A percentile compares a stretch with the other conserved stretches of the same genome.
phyloP scores from a whole-genome alignment of 192 early-diverging fungal genomes.

The Neocallimastix lanati region DNA sequence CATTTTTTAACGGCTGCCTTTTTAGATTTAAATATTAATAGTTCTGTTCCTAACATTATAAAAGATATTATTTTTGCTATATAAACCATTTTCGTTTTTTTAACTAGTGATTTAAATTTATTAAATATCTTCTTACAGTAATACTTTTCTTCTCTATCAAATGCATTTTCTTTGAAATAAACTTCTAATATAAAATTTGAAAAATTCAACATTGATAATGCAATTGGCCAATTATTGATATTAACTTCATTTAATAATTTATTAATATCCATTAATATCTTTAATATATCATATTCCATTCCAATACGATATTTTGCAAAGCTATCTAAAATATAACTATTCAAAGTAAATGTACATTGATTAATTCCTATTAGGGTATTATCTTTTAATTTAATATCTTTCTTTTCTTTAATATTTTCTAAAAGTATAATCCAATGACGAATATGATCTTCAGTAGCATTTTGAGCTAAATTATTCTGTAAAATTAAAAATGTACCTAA shows the following conservation, averaged over 20 bases:
- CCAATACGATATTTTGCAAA: background rate
- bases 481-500: background rate
- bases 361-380: background rate
- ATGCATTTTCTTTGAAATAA: background rate
- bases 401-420: background rate
- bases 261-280: background rate
- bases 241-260: background rate
- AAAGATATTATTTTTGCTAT: background rate
- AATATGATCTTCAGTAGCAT: background rate
- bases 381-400: background rate
- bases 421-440: background rate
- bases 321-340: background rate
- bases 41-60: background rate
- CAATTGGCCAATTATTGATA: background rate
- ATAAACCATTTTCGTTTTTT: background rate
- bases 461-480: background rate
- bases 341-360: background rate
- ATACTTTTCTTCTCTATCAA: background rate
- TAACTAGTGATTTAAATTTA: background rate
- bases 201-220: background rate
- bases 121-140: background rate
- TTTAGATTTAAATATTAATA: background rate
- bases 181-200: background rate
- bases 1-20: background rate
- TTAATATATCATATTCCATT: background rate